Percentiles rank a stretch among this genome's conserved stretches.
phyloP scores from a whole-genome alignment of 805 yeast genomes.

The Candida stauntonica region DNA sequence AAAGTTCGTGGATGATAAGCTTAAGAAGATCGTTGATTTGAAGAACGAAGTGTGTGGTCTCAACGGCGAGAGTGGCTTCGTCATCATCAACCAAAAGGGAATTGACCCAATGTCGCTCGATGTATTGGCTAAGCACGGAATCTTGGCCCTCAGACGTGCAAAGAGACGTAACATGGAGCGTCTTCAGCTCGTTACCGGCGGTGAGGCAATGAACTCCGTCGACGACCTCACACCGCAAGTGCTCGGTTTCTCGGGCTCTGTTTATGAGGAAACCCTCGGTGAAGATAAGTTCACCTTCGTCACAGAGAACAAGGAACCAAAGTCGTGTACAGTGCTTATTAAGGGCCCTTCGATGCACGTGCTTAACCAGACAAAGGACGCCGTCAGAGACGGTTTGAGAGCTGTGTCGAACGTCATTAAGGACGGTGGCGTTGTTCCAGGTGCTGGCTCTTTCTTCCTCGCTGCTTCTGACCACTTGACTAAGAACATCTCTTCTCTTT shows the following conservation, averaged over 20 bases:
- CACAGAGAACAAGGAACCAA: slow-evolving; percentile 85
- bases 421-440: slow-evolving; percentile 85
- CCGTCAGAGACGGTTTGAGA: slow-evolving; percentile 94
- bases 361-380: slow-evolving; percentile 90
- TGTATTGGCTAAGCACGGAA: slow-evolving; percentile 86
- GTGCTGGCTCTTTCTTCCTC: slow-evolving; percentile 94
- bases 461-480: slow-evolving; percentile 70
- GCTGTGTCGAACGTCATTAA: slow-evolving; percentile 88
- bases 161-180: slow-evolving; percentile 99
- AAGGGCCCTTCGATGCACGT: slow-evolving; percentile 91
- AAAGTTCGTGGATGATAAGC: slow-evolving; percentile 88
- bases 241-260: slow-evolving; percentile 85
- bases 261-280: slow-evolving; percentile 89
- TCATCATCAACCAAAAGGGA: slow-evolving; percentile 95
- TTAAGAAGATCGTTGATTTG: slow-evolving; percentile 85
- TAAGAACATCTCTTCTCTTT: slow-evolving; percentile 46
- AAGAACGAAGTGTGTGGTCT: slow-evolving; percentile 87
- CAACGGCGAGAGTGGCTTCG: slow-evolving; percentile 73
- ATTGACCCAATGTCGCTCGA: slow-evolving; percentile 98
- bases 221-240: slow-evolving; percentile 81
- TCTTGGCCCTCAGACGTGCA: slow-evolving; percentile 94
- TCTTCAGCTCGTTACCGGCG: slow-evolving; percentile 92
- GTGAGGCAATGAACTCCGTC: slow-evolving; percentile 95
- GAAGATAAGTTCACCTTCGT: slow-evolving; percentile 97
- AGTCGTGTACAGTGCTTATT: slow-evolving; percentile 85